phyloP scores from a whole-genome alignment of 139 green algal species.

The Coelastrella sp. region DNA sequence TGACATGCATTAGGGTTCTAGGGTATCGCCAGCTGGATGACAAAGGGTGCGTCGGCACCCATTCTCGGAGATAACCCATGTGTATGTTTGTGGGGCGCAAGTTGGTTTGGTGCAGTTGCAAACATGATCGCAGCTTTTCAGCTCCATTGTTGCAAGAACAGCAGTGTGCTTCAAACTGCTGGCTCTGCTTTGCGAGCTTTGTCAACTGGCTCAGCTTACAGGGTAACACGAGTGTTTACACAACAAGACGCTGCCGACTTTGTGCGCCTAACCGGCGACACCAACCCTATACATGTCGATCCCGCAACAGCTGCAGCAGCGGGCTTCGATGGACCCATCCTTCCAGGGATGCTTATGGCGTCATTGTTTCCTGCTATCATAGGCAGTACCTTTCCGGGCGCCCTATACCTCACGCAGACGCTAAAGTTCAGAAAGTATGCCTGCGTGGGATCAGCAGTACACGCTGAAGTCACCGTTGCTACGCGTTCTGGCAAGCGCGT shows the following conservation, averaged over 20 bases:
- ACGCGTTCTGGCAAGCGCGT: conserved; percentile 24
- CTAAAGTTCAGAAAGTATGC: conserved; percentile 72
- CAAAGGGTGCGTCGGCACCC: no score
- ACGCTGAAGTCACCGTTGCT: conserved; percentile 13
- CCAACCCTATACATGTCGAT: conserved; percentile 43
- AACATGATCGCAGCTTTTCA: no score
- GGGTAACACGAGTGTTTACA: conserved; percentile 50
- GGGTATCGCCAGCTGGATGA: no score
- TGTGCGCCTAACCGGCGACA: conserved; percentile 70
- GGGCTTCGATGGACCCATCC: conserved; percentile 53
- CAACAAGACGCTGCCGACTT: conserved; percentile 65
- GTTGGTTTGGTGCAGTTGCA: no score
- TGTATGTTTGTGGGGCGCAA: no score
- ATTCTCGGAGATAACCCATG: no score
- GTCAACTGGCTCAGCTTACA: conserved; percentile 3
- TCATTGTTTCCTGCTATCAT: conserved; percentile 87
- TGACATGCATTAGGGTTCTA: no score
- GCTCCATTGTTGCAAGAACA: no score
- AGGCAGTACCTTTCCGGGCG: conserved; percentile 71
- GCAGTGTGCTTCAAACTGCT: no score
- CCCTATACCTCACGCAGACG: conserved; percentile 78
- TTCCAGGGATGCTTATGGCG: conserved; percentile 83
- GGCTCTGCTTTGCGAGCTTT: neutral
- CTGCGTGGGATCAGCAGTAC: conserved; percentile 53
- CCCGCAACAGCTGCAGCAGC: conserved; percentile 19